These are phyloP conservation scores for Middelhovenomyces tepae DNA, from an alignment of 805 yeast species.

Conservation along the genomic window DNA sequence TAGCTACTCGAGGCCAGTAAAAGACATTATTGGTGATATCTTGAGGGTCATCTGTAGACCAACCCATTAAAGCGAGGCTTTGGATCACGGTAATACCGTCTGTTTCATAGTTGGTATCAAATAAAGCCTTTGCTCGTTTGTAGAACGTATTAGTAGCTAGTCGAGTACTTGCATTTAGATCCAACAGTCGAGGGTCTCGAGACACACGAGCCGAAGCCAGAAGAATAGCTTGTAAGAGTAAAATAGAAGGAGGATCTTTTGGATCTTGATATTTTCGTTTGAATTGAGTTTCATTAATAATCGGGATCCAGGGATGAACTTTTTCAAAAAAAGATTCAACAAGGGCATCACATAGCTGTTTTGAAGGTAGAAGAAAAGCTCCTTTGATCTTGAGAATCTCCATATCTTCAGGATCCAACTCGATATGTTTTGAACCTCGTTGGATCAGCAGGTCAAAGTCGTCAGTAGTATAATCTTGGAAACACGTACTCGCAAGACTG, in stretches of 20 bases:
- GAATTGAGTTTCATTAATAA: constrained; percentile 54
- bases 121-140: constrained; percentile 65
- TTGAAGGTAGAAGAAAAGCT: constrained; percentile 60
- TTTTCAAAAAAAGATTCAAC: constrained; percentile 53
- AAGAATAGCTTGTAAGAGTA: constrained; percentile 59
- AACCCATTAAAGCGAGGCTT: constrained; percentile 51
- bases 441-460: too few relatives aligned
- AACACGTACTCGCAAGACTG: too few relatives aligned
- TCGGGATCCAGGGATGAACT: constrained; percentile 62
- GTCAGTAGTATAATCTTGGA: constrained; percentile 9
- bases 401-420: constrained; percentile 50
- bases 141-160: constrained; percentile 52
- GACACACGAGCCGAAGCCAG: constrained; percentile 61
- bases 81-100: constrained; percentile 57
- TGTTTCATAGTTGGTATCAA: constrained; percentile 58
- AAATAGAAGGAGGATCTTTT: constrained; percentile 49
- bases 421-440: constrained; percentile 23
- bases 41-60: constrained; percentile 69
- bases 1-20: constrained; percentile 63
- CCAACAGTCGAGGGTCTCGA: constrained; percentile 43
- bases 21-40: constrained; percentile 56
- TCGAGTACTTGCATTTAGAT: constrained; percentile 37
- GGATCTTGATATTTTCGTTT: constrained; percentile 48
- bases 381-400: constrained; percentile 57
- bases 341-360: constrained; percentile 49